Base-by-base conservation (phyloP, 208 protist species). In the Leishmania amazonensis region DNA sequence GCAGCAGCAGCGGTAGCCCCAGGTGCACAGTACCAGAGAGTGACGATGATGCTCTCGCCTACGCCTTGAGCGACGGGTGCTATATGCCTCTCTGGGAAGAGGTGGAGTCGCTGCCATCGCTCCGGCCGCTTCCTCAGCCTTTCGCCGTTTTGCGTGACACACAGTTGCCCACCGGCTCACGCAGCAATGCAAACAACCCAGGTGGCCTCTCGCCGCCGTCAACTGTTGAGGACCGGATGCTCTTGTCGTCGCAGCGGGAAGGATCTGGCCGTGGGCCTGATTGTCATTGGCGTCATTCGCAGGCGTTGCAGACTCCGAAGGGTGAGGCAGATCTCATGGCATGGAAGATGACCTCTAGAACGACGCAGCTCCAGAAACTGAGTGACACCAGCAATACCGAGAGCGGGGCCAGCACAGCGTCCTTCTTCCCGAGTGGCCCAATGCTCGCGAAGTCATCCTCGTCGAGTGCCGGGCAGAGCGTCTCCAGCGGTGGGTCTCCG, bases 231-330 rank as follows among this genome's bases (percentile, higher is more conserved):
- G 21, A 31, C 67, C 40, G 15, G 35, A 15, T 4, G 15, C 15
- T 24, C 67, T 72, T 40, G 8, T 49, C 45, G 35, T 35, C 35
- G 21, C 67, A 45, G 24, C 38, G n/a, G 15, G 40, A 47, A 24
- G 67, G 17, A 13, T 45, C 67, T 53, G 70, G 67, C 13, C 1
- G 60, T 67, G 38, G 9, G 35, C n/a, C 53, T 38, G 47, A 77
- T 35, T 76, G 83, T 21, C 83, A 79, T 35, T 71, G 76, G 31
- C 72, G 84, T 70, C 83, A 84, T 76, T 65, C 84, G 24, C 79
- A 77, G 84, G 79, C 84, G 40, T 35, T 87, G 76, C 73, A 76
- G 35, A 79, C 79, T 28, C 73, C 75, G 3, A 58, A 83, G 60
- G 68, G 60, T 3, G 79, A 81, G 17, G n/a, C 70, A 19, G 68